Evolutionary conservation across 2,329 filamentous ascomycete genomes (phyloP), one percentile per base, ranked within the genome.

Genomic region (Fusarium xyrophilum): DNA sequence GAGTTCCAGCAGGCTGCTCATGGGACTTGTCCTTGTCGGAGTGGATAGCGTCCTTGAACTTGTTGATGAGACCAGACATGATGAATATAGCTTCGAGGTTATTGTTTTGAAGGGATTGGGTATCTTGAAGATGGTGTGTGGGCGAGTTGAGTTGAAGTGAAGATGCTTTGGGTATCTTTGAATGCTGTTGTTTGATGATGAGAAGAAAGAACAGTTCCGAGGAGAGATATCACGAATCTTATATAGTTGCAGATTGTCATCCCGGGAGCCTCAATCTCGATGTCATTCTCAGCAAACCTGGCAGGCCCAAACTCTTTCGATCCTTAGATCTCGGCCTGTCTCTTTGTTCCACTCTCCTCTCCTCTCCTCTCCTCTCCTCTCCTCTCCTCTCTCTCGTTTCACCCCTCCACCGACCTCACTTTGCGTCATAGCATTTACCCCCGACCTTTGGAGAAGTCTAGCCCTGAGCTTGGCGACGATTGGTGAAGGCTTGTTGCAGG

Each of bases 21-120:
- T 61, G 14, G 15, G 74, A 64, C 66, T 83, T 80, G 77, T 84
- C 80, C 67, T 83, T 80, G 77, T 84, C 80, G 65, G 80, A 78
- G 72, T 80, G 74, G 61, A 87, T 76, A 66, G 80, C 84, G 7
- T 87, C 84, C 83, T 88, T 88, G 76, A 87, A 82, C 79, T 88
- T 88, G 82, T 88, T 84, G 75, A 87, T 77, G 73, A 88, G 79
- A 71, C 78, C 78, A 77, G 86, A 86, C 86, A 88, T 88, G 74
- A 65, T 86, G 65, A 32, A 11, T 62, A 35, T 44, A 30, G 35
- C 59, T 67, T 47, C 67, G 44, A 32, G 48, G 42, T 59, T 51
- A 25, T 59, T 47, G 40, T 58, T 53, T 12, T 54, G n/a, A 35
- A 27, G 42, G 46, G 23, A 33, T 60, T 66, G 57, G 65, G 52